phyloP scores from a whole-genome alignment of 164 flowering plant species.

The Umbilicus rupestris region DNA sequence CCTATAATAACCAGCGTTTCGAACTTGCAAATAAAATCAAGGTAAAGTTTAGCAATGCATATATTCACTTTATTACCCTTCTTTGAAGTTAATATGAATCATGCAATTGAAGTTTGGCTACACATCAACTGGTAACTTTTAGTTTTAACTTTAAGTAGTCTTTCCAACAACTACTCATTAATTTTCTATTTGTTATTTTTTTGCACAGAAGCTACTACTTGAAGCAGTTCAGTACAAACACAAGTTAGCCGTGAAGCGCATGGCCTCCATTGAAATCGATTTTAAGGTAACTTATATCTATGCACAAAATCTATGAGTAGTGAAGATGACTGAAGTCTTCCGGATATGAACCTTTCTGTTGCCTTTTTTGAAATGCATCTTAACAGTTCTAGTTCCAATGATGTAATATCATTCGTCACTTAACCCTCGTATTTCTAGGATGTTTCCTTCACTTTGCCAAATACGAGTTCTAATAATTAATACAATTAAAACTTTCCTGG shows the following conservation, averaged over 20 bases:
- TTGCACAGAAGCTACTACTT: constrained; percentile 49
- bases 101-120: no score
- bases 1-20: constrained; percentile 41
- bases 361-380: background rate
- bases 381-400: background rate
- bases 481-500: background rate
- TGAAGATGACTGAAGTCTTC: background rate
- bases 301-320: background rate
- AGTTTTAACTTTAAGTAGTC: background rate
- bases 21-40: constrained; percentile 43
- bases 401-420: background rate
- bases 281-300: constrained; percentile 44
- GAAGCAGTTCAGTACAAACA: constrained; percentile 52
- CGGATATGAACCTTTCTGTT: background rate
- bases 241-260: constrained; percentile 47
- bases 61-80: background rate
- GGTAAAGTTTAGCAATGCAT: constrained; percentile 29
- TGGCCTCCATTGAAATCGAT: constrained; percentile 65
- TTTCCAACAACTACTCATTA: background rate
- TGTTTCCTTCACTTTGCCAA: background rate
- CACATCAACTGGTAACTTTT: no score
- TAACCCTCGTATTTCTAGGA: background rate
- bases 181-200: background rate
- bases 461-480: background rate
- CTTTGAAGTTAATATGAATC: background rate